Evolutionary conservation across 2,329 filamentous ascomycete species (phyloP).

Genomic region (Neonectria ditissima): DNA sequence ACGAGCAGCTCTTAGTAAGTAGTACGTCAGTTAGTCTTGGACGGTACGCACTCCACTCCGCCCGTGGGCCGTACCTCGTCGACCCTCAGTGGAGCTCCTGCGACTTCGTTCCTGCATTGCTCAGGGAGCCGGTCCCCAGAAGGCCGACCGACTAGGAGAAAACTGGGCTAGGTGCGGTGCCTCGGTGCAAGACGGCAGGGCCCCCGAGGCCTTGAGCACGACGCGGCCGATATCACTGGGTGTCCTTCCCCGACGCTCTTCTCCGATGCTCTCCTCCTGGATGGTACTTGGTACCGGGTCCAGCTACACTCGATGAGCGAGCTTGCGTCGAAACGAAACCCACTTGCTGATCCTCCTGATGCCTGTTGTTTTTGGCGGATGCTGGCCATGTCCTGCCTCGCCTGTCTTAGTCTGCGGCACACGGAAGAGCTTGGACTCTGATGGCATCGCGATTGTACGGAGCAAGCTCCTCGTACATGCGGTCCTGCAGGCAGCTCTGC

Average conservation of each 20-base stretch:
- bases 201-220: slow-evolving; percentile 31
- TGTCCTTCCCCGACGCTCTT: slow-evolving; percentile 8
- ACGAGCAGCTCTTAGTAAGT: background rate
- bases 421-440: slow-evolving; percentile 21
- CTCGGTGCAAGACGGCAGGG: slow-evolving; percentile 28
- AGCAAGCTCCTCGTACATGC: slow-evolving; percentile 9
- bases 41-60: slow-evolving; percentile 28
- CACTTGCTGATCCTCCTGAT: slow-evolving; percentile 35
- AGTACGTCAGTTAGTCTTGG: slow-evolving; percentile 32
- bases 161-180: slow-evolving; percentile 32
- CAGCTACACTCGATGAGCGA: slow-evolving; percentile 26
- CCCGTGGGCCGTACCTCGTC: slow-evolving; percentile 32
- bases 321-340: slow-evolving; percentile 36
- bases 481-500: slow-evolving; percentile 12
- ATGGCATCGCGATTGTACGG: slow-evolving; percentile 22
- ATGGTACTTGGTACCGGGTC: slow-evolving; percentile 20
- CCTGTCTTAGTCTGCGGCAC: slow-evolving; percentile 26
- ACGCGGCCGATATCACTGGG: slow-evolving; percentile 32
- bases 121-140: slow-evolving; percentile 37
- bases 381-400: slow-evolving; percentile 26
- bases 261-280: slow-evolving; percentile 11
- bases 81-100: slow-evolving; percentile 37
- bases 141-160: slow-evolving; percentile 29
- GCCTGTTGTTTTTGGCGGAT: slow-evolving; percentile 28
- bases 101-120: slow-evolving; percentile 46